Conservation (phyloP, 169 alveolate species). For the Plasmodium gallinaceum region DNA sequence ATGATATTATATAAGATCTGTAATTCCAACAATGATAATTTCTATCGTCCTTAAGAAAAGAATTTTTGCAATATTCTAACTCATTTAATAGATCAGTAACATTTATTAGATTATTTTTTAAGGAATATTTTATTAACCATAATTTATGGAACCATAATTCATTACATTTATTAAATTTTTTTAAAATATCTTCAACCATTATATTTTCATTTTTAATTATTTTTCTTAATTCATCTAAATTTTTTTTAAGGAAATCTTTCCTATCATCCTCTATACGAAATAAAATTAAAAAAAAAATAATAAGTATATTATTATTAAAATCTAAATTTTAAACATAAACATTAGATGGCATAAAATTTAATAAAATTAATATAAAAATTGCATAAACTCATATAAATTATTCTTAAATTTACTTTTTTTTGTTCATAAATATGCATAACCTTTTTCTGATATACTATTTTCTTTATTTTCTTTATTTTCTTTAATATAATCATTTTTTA, state of each 20-base stretch:
- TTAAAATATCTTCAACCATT: slow-evolving; percentile 60
- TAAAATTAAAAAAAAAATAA: background rate
- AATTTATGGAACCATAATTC: slow-evolving; percentile 75
- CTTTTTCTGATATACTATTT: slow-evolving; percentile 2
- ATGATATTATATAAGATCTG: slow-evolving; percentile 56
- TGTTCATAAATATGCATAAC: background rate
- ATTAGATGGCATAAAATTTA: background rate
- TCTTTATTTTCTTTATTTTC: background rate
- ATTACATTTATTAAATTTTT: slow-evolving; percentile 45
- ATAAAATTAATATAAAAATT: background rate
- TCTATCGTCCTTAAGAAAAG: slow-evolving; percentile 55
- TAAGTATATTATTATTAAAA: background rate
- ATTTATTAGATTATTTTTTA: slow-evolving; percentile 40
- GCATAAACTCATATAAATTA: background rate
- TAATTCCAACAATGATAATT: slow-evolving; percentile 75
- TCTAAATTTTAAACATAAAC: background rate
- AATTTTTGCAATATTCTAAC: slow-evolving; percentile 49
- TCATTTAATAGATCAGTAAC: slow-evolving; percentile 35
- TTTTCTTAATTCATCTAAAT: slow-evolving; percentile 19
- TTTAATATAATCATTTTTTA: slow-evolving; percentile 9
- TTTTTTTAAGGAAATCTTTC: background rate
- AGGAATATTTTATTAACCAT: slow-evolving; percentile 45
- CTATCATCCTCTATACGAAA: slow-evolving; percentile 15
- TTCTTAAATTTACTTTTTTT: background rate
- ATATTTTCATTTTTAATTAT: slow-evolving; percentile 48